Evolutionary conservation across 495 filamentous ascomycete species (phyloP).

Genomic region (Hypoxylon crocopeplum): DNA sequence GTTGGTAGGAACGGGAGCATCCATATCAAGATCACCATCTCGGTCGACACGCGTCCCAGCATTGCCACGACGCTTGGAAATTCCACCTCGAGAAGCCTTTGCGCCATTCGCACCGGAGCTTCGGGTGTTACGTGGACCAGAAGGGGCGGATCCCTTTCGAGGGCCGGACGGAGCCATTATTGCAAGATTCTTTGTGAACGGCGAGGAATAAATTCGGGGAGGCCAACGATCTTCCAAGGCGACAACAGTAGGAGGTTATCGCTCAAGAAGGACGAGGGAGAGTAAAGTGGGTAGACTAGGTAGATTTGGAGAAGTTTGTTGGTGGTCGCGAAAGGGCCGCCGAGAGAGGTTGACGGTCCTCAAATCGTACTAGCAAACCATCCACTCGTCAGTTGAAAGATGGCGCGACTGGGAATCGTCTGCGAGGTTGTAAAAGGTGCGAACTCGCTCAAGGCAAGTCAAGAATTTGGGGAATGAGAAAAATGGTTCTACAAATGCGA

Average conservation of each 20-base stretch:
- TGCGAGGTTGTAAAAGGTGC: not conserved
- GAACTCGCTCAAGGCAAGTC: slow-evolving; percentile 15
- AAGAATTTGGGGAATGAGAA: not conserved
- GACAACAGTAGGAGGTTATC: not conserved
- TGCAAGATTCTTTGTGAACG: not conserved
- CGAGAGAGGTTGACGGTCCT: not conserved
- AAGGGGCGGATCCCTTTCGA: slow-evolving; percentile 38
- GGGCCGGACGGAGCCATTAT: slow-evolving; percentile 50
- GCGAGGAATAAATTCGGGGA: not conserved
- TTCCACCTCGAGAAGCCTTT: slow-evolving; percentile 63
- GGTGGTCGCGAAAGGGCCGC: slow-evolving; percentile 2
- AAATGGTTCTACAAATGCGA: not conserved
- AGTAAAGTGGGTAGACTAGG: not conserved
- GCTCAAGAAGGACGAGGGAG: not conserved
- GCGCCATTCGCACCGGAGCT: slow-evolving; percentile 7
- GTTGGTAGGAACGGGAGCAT: slow-evolving; percentile 48
- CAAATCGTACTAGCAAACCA: slow-evolving; percentile 9
- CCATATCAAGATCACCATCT: slow-evolving; percentile 88
- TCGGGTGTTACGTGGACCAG: slow-evolving; percentile 41
- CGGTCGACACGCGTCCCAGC: slow-evolving; percentile 64
- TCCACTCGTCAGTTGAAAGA: slow-evolving; percentile 6
- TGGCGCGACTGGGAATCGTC: slow-evolving; percentile 9
- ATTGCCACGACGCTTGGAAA: slow-evolving; percentile 68
- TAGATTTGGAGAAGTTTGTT: not conserved
- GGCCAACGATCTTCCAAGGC: not conserved